Percentiles rank a stretch among this genome's conserved stretches.
Evolutionary conservation across 345 rosid species (phyloP).

Genomic region (Populus tremula): DNA sequence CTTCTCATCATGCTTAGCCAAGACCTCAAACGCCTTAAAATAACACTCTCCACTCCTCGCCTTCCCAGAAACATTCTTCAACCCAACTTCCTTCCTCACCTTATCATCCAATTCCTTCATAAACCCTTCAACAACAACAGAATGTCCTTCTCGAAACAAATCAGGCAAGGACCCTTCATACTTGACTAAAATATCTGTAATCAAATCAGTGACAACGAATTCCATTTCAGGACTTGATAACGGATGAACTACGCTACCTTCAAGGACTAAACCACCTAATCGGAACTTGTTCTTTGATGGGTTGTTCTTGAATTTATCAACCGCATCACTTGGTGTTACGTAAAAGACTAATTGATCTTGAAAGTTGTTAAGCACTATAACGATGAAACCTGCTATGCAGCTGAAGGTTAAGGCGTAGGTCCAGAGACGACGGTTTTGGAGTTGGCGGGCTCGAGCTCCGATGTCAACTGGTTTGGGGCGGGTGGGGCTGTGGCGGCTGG

Average conservation of each 20-base stretch:
- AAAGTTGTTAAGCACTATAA: constrained; percentile 74
- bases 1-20: constrained; percentile 98
- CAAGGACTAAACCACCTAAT: constrained; percentile 87
- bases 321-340: constrained; percentile 78
- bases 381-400: constrained; percentile 81
- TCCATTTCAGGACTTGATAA: constrained; percentile 73
- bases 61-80: constrained; percentile 56
- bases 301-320: constrained; percentile 65
- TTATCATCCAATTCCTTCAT: constrained; percentile 71
- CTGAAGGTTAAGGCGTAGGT: constrained; percentile 85
- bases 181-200: constrained; percentile 79
- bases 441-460: constrained; percentile 80
- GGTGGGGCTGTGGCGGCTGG: constrained; percentile 50
- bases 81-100: constrained; percentile 45
- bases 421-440: constrained; percentile 90
- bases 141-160: constrained; percentile 90
- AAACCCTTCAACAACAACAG: constrained; percentile 91
- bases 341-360: constrained; percentile 89
- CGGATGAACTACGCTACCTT: constrained; percentile 84
- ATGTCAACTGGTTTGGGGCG: constrained; percentile 67
- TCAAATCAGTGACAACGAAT: constrained; percentile 81
- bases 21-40: constrained; percentile 77
- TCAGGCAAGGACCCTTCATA: constrained; percentile 80
- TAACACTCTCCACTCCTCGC: constrained; percentile 64
- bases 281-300: constrained; percentile 69